Conservation (phyloP, 192 early-diverging fungal species). For the Mortierella claussenii region DNA sequence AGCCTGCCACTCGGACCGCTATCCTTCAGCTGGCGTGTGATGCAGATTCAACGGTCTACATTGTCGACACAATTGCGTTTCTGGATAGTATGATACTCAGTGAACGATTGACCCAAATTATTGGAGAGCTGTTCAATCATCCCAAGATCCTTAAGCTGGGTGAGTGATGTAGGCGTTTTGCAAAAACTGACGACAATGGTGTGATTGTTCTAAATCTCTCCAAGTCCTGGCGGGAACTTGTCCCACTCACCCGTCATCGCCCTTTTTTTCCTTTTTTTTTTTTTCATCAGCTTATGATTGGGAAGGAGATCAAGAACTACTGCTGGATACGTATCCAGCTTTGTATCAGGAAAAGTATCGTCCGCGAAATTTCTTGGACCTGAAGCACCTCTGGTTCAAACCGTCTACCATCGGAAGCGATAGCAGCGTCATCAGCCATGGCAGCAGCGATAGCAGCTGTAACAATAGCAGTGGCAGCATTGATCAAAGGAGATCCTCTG, state of each 20-base stretch:
- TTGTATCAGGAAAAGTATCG: background rate
- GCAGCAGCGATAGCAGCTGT: background rate
- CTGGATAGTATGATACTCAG: background rate
- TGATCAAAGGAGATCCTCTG: background rate
- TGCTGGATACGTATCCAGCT: conserved; percentile 8
- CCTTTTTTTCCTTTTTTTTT: background rate
- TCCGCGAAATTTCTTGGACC: conserved; percentile 21
- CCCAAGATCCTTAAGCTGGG: conserved; percentile 16
- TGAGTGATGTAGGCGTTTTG: too few relatives aligned
- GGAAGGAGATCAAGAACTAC: conserved; percentile 34
- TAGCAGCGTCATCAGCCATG: background rate
- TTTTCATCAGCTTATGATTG: conserved; percentile 26
- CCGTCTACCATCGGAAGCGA: background rate
- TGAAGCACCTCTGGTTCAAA: conserved; percentile 17
- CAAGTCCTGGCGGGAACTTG: too few relatives aligned
- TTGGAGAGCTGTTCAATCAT: conserved; percentile 14
- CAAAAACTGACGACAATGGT: too few relatives aligned
- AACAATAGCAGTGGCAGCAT: background rate
- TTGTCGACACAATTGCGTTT: conserved; percentile 28
- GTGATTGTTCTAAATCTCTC: too few relatives aligned
- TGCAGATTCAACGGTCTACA: conserved; percentile 13
- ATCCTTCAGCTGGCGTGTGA: conserved; percentile 27
- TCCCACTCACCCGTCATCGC: background rate
- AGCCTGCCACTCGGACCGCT: conserved; percentile 5
- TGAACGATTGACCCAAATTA: background rate